Evolutionary conservation across 169 alveolate genomes (phyloP), one percentile per base, ranked within the genome.

Genomic region (Cytauxzoon felis): DNA sequence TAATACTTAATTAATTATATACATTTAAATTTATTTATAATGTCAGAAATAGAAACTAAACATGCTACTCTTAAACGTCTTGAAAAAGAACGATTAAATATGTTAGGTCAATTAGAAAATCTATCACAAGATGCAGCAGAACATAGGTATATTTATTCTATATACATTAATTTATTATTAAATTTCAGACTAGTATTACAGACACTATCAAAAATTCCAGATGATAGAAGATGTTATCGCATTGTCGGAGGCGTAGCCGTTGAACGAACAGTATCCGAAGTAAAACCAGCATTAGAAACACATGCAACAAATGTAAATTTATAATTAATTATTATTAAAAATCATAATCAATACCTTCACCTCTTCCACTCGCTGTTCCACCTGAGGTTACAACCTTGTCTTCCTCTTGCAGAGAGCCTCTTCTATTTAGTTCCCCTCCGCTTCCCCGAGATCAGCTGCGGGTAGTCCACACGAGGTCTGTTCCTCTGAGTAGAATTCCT

Each of bases 191-290:
- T 92, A 38, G 97, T 93, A 24, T 62, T 93, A 40, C 89, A 93
- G 58, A 93, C 93, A 19, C 72, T 88, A 48, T 88, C 72, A 47
- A 81, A 88, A 62, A 85, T 89, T 18, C 91, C 90, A 8, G 78
- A 87, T 5, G 92, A 90, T 36, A 76, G 97, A 40, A 60, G 95
- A 54, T 92, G 96, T 57, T 92, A 82, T 53, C 86, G 96, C 63
- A 88, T 91, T 65, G 83, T 92, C 42, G 95, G 97, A 8, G 92
- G 91, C 21, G 95, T 93, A 16, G 84, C 93, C 61, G 95, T 93
- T 9, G 95, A 93, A 67, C 87, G 93, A 24, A 87, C 91, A 1
- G 97, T 93, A 8, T 90, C 80, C 9, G 95, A 92, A 23, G 92
- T 92, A 30, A 87, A 80, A 52, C 97, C 97, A 18, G 72, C 71